Evolutionary conservation across 345 rosid genomes (phyloP).

Genomic region (Mercurialis annua): DNA sequence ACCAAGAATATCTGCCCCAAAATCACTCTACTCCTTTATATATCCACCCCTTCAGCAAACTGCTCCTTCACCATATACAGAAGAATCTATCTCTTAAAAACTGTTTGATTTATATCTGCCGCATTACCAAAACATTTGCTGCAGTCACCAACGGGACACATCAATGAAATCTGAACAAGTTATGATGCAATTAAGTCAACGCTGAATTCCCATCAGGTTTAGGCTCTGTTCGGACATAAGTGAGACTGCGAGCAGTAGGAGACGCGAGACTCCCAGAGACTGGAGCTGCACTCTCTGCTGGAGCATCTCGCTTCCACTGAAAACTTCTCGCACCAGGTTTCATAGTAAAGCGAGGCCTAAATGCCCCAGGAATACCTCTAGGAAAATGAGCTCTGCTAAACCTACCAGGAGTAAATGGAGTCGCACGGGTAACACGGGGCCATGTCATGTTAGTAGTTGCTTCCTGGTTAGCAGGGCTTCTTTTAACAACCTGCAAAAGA

Average conservation of each 20-base stretch:
- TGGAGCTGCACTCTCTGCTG: constrained; percentile 37
- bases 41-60: constrained; percentile 7
- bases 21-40: neutral
- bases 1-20: constrained; percentile 7
- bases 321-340: constrained; percentile 81
- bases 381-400: constrained; percentile 54
- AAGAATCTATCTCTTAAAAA: constrained; percentile 12
- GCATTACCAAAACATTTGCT: neutral
- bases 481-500: constrained; percentile 66
- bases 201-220: constrained; percentile 39
- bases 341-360: constrained; percentile 53
- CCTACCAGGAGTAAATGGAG: constrained; percentile 47
- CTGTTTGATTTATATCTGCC: neutral
- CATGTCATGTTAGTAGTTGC: constrained; percentile 49
- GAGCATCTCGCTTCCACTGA: constrained; percentile 89
- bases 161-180: neutral
- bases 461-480: constrained; percentile 58
- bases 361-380: constrained; percentile 60
- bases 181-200: constrained; percentile 21
- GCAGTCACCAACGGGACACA: constrained; percentile 11
- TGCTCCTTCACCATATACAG: constrained; percentile 16
- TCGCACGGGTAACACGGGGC: constrained; percentile 52
- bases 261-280: constrained; percentile 30
- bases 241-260: constrained; percentile 58
- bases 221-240: constrained; percentile 65